A percentile compares a stretch with the other conserved stretches of the same genome.
Evolutionary conservation across 768 basidiomycete genomes (phyloP).

Genomic region (Pluteus cervinus): DNA sequence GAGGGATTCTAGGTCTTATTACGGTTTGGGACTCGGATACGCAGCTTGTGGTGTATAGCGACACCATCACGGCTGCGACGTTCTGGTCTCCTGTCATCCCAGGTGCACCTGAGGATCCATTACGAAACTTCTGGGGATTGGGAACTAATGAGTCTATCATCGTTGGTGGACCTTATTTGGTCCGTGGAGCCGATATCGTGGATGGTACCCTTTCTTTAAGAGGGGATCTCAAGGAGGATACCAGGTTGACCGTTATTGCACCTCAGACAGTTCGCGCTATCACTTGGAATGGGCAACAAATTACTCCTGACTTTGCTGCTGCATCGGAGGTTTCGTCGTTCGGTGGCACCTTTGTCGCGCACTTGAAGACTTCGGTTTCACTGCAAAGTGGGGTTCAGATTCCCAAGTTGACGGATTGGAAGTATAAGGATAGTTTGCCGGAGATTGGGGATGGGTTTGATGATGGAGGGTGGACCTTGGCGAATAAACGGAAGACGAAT

Average conservation of each 20-base stretch:
- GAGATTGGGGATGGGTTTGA: conserved; percentile 54
- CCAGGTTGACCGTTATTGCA: conserved; percentile 56
- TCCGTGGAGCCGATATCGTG: conserved; percentile 46
- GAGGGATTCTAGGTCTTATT: conserved; percentile 52
- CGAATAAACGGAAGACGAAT: conserved; percentile 70
- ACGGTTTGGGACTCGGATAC: conserved; percentile 61
- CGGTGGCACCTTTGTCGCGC: conserved; percentile 46
- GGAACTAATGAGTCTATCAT: conserved; percentile 69
- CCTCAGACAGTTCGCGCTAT: conserved; percentile 46
- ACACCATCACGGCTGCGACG: conserved; percentile 57
- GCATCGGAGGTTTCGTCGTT: conserved; percentile 24
- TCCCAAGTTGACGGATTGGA: conserved; percentile 63
- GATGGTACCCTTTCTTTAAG: conserved; percentile 48
- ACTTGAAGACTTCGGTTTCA: conserved; percentile 29
- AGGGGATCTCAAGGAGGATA: conserved; percentile 64
- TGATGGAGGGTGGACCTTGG: conserved; percentile 59
- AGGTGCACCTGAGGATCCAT: conserved; percentile 27
- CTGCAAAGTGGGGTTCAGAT: conserved; percentile 25
- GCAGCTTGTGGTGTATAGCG: conserved; percentile 65
- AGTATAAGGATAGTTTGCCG: conserved; percentile 68
- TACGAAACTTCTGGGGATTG: conserved; percentile 63
- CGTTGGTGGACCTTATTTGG: conserved; percentile 60
- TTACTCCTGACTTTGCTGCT: conserved; percentile 25
- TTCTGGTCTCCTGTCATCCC: conserved; percentile 75
- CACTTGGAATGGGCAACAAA: conserved; percentile 67